Evolutionary conservation across 2,329 filamentous ascomycete species (phyloP).

Genomic region (Byssothecium circinans): DNA sequence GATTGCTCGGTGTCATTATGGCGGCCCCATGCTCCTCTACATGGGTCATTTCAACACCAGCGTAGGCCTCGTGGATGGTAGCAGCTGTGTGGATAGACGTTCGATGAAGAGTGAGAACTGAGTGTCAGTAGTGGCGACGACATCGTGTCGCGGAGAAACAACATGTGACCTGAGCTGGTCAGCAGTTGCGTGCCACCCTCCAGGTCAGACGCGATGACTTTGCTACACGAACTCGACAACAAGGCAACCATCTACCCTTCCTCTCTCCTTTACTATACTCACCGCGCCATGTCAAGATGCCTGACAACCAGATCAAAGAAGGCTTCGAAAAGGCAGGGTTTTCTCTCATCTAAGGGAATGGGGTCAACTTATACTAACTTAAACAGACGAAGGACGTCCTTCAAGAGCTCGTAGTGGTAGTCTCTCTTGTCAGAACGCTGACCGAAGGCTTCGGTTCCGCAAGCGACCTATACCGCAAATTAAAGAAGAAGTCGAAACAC

Average conservation of each 20-base stretch:
- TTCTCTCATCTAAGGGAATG: no score
- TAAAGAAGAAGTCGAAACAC: constrained; percentile 27
- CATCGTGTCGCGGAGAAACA: not conserved
- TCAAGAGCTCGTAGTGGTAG: constrained; percentile 29
- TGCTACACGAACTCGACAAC: not conserved
- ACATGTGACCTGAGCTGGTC: constrained; percentile 6
- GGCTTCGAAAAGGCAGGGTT: constrained; percentile 7
- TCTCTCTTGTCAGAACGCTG: constrained; percentile 33
- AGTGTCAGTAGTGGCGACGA: not conserved
- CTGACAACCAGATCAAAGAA: constrained; percentile 4
- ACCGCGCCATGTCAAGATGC: not conserved
- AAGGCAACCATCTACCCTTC: not conserved
- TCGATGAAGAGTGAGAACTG: no score
- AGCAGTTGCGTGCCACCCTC: constrained; percentile 10
- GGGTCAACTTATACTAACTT: no score
- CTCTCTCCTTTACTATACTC: not conserved
- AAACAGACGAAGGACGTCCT: constrained; percentile 29
- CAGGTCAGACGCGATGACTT: constrained; percentile 2
- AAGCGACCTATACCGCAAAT: constrained; percentile 33
- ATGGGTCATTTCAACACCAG: no score
- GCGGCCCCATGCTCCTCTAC: no score
- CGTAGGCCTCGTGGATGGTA: no score
- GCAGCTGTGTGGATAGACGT: no score
- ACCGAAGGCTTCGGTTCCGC: constrained; percentile 35
- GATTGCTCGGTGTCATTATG: no score